phyloP scores from a whole-genome alignment of 2,329 filamentous ascomycete genomes.

The Penicillium sp. region DNA sequence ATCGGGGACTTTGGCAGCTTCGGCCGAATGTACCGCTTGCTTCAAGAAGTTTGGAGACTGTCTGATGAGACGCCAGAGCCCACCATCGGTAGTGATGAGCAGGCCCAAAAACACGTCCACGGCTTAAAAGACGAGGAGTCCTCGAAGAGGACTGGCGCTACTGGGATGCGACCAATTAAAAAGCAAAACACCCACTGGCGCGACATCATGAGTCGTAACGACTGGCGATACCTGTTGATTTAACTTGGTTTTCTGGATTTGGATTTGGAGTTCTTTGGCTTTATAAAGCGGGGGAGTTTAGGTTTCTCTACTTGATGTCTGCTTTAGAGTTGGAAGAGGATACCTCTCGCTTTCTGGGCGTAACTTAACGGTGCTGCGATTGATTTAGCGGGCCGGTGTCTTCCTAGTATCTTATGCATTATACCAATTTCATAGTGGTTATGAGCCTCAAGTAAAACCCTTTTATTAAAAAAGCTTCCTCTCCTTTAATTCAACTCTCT shows the following conservation, averaged over 20 bases:
- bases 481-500: no score
- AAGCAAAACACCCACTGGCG: constrained; percentile 5
- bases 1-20: constrained; percentile 79
- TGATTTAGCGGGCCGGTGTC: no score
- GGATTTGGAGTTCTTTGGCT: not conserved
- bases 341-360: not conserved
- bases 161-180: constrained; percentile 2
- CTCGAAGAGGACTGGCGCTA: not conserved
- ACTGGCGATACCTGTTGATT: constrained; percentile 4
- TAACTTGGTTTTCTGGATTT: not conserved
- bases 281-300: no score
- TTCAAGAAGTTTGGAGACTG: constrained; percentile 77
- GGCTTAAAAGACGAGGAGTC: not conserved
- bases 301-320: not conserved
- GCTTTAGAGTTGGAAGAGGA: not conserved
- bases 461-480: no score
- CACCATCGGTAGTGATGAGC: not conserved
- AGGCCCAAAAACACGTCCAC: not conserved
- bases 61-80: constrained; percentile 56
- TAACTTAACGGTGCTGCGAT: not conserved
- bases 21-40: constrained; percentile 73
- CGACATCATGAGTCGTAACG: constrained; percentile 4
- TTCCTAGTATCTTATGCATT: not conserved
- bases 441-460: not conserved
- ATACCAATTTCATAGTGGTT: not conserved